phyloP scores from a whole-genome alignment of 163 green algal species.

The Chloromonas sp. region DNA sequence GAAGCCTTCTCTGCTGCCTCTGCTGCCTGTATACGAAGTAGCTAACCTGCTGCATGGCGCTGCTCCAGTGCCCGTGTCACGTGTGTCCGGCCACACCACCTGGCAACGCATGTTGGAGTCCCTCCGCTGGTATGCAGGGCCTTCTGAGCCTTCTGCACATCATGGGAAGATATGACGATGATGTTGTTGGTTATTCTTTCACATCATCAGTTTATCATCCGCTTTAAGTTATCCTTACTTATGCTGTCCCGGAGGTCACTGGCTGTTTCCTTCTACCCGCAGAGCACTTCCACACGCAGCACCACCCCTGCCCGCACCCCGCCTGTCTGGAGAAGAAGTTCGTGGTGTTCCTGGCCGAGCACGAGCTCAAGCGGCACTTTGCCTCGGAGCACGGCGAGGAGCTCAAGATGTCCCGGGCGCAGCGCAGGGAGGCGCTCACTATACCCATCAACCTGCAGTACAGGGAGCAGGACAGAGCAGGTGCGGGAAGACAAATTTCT shows the following conservation, averaged over 20 bases:
- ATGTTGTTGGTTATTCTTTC: too few species aligned
- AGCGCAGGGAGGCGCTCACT: slow-evolving; percentile 58
- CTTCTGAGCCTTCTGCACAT: too few species aligned
- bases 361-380: slow-evolving; percentile 70
- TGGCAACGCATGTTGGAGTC: too few species aligned
- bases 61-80: too few species aligned
- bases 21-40: too few species aligned
- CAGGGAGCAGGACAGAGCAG: slow-evolving; percentile 11
- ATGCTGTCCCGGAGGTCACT: too few species aligned
- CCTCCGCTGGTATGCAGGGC: too few species aligned
- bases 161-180: too few species aligned
- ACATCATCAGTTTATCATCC: background rate
- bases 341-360: slow-evolving; percentile 76
- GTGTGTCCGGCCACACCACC: too few species aligned
- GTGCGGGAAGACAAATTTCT: slow-evolving; percentile 1
- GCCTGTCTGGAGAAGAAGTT: slow-evolving; percentile 85
- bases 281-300: slow-evolving; percentile 73
- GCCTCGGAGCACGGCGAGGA: slow-evolving; percentile 61
- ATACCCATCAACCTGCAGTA: slow-evolving; percentile 34
- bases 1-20: too few species aligned
- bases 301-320: slow-evolving; percentile 79
- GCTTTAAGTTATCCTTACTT: background rate
- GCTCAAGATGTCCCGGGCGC: slow-evolving; percentile 54
- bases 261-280: slow-evolving; percentile 1
- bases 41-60: too few species aligned